Evolutionary conservation across 2,329 filamentous ascomycete species (phyloP).

Genomic region (Colletotrichum tropicicola): DNA sequence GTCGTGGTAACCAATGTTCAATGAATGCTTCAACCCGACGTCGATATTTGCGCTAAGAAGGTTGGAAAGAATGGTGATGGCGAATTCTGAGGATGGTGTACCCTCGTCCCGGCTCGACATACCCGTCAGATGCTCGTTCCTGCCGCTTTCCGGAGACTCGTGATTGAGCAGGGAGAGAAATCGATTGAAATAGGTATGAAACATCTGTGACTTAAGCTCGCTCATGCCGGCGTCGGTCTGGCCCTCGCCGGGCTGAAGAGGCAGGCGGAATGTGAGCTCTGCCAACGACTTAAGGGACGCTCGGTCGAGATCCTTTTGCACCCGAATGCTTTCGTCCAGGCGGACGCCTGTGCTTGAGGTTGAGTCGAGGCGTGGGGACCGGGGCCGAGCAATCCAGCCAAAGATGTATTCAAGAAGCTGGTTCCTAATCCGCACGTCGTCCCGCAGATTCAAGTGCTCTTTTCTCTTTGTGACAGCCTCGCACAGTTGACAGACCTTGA

Average conservation of each 20-base stretch:
- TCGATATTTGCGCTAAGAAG: constrained; percentile 77
- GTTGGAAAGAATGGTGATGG: constrained; percentile 75
- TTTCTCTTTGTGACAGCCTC: constrained; percentile 73
- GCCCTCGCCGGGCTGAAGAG: constrained; percentile 71
- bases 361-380: constrained; percentile 57
- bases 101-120: constrained; percentile 57
- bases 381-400: constrained; percentile 72
- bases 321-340: constrained; percentile 63
- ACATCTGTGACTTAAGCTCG: constrained; percentile 76
- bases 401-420: constrained; percentile 75
- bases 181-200: constrained; percentile 75
- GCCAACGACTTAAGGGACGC: constrained; percentile 73
- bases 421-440: constrained; percentile 75
- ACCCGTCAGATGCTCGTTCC: constrained; percentile 46
- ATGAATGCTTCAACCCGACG: constrained; percentile 74
- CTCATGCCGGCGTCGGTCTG: constrained; percentile 73
- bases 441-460: constrained; percentile 73
- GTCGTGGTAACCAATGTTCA: constrained; percentile 76
- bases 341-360: constrained; percentile 47
- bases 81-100: constrained; percentile 66
- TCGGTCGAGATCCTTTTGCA: constrained; percentile 73
- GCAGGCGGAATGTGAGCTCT: constrained; percentile 72
- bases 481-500: constrained; percentile 74
- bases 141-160: constrained; percentile 56
- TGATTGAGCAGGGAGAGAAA: constrained; percentile 73